A percentile compares a stretch with the other conserved stretches of the same genome.
Conservation (phyloP, 2,329 filamentous ascomycete species). For the Knufia petricola region DNA sequence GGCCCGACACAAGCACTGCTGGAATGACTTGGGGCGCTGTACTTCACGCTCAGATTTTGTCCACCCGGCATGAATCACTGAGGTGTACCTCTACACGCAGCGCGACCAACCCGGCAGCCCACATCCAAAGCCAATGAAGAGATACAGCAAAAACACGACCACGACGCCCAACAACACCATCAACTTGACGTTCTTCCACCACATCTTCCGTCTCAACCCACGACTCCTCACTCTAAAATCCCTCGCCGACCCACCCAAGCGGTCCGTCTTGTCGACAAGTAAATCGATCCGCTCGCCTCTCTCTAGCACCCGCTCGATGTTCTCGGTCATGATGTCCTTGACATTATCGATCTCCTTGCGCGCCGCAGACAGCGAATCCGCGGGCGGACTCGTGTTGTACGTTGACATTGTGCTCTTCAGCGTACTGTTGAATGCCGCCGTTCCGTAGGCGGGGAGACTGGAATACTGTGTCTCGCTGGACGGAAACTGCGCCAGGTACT, state of each 20-base stretch:
- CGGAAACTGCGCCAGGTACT: conserved; percentile 66
- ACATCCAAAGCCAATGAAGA: conserved; percentile 64
- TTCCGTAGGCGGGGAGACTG: conserved; percentile 78
- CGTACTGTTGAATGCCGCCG: conserved; percentile 73
- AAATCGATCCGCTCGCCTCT: conserved; percentile 87
- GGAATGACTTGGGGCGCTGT: too few species aligned
- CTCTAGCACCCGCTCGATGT: conserved; percentile 83
- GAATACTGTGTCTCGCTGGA: conserved; percentile 60
- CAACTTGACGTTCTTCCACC: conserved; percentile 98
- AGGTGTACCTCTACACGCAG: too few species aligned
- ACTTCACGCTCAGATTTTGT: too few species aligned
- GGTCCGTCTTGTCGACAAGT: conserved; percentile 91
- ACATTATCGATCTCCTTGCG: conserved; percentile 88
- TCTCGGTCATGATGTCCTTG: conserved; percentile 86
- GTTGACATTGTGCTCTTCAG: conserved; percentile 71
- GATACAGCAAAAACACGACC: conserved; percentile 56
- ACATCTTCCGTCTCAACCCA: conserved; percentile 86
- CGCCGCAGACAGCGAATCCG: conserved; percentile 74
- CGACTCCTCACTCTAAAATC: conserved; percentile 85
- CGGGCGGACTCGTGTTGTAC: conserved; percentile 67
- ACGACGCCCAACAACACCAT: conserved; percentile 74
- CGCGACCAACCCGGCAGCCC: conserved; percentile 53
- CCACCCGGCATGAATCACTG: too few species aligned
- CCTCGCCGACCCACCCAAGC: conserved; percentile 73
- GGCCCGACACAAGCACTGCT: too few species aligned